Base-by-base conservation (phyloP, 176 grass and related monocot genomes). In the Avena insularis region DNA sequence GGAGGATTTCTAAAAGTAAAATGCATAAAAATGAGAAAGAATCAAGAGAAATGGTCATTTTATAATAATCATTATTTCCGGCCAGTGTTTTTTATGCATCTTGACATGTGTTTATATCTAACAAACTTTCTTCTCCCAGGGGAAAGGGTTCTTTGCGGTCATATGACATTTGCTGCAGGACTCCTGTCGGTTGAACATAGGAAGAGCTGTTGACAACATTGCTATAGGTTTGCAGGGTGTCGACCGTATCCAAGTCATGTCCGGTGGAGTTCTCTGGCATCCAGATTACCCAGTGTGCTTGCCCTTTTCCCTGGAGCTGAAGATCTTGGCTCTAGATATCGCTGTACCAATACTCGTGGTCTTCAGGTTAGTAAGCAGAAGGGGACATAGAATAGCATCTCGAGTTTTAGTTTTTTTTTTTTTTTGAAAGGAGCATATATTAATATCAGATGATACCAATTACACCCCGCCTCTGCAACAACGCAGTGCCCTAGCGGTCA, bases 21-120 rank as follows among this genome's bases (percentile, higher is more conserved):
- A 98, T 95, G 84, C 93, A 93, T 87, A 98, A 95, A 85, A 86
- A 93, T 93, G 91, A 98, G 78, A 98, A 92, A 84, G 93, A 92
- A 88, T 71, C 93, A 58, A 98, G 95, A 82, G 91, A 95, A 85
- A 95, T 92, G 90, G 93, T 92, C 31, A 51, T 50, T 84, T 61
- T 23, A 77, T 56, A 21, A 11, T 77, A 31, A 79, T 48, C 46
- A 60, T 29, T 8, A 67, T 75, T 85, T 64, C 7, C 43, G 56
- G 31, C 19, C 61, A 25, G 2, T 16, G 20, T 63, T 79, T 83
- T 12, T 20, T 75, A 53, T 62, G 53, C 16, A 31, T 83, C 55
- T 78, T 58, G 13, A 51, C 12, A 25, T 47, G 21, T 75, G 19
- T 54, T 60, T 60, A 82, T 65, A 68, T 84, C 57, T 45, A 78